Evolutionary conservation across 805 yeast species (phyloP).

Genomic region (Torulaspora indica): DNA sequence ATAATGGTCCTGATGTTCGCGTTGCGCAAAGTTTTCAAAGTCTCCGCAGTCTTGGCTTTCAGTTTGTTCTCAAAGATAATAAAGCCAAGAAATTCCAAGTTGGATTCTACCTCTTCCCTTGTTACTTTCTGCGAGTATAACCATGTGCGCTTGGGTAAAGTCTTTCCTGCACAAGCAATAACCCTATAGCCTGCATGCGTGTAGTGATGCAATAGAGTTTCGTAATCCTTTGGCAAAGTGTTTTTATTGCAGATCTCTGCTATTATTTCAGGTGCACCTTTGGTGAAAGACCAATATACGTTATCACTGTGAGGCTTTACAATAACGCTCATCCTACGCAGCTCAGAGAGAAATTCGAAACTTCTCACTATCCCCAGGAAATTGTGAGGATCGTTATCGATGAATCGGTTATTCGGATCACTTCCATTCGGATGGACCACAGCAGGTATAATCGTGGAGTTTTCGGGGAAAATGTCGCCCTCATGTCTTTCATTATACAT

Average conservation of each 20-base stretch:
- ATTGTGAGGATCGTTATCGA: slow-evolving; percentile 35
- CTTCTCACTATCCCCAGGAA: slow-evolving; percentile 47
- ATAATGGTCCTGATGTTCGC: slow-evolving; percentile 81
- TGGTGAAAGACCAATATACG: slow-evolving; percentile 56
- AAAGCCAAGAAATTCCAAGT: slow-evolving; percentile 76
- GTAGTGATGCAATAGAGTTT: slow-evolving; percentile 69
- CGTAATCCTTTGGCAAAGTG: slow-evolving; percentile 69
- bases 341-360: slow-evolving; percentile 78
- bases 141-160: slow-evolving; percentile 43
- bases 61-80: slow-evolving; percentile 89
- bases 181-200: slow-evolving; percentile 94
- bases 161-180: slow-evolving; percentile 83
- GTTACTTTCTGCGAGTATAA: slow-evolving; percentile 45
- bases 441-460: slow-evolving; percentile 44
- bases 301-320: slow-evolving; percentile 45
- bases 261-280: slow-evolving; percentile 98
- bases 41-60: slow-evolving; percentile 60
- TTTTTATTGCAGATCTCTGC: slow-evolving; percentile 65
- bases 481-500: slow-evolving; percentile 39
- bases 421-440: slow-evolving; percentile 43
- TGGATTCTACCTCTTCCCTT: slow-evolving; percentile 65
- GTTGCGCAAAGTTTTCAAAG: slow-evolving; percentile 52
- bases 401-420: slow-evolving; percentile 33
- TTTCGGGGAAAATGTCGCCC: slow-evolving; percentile 40
- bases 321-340: slow-evolving; percentile 88